Base-by-base conservation (phyloP, 2,329 filamentous ascomycete genomes). In the Fusarium buxicola region DNA sequence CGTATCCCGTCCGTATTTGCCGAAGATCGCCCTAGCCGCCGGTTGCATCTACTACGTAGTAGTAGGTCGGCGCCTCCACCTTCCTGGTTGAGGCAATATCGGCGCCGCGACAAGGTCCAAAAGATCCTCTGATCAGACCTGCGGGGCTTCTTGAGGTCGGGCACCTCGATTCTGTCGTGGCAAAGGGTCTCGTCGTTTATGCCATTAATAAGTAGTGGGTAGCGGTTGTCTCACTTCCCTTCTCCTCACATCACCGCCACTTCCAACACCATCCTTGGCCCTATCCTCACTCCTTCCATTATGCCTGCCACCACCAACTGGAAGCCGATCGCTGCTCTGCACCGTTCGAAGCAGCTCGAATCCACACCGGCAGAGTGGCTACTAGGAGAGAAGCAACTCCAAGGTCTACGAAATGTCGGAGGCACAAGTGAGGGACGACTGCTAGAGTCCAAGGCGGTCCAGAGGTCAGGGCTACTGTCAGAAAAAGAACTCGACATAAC, bases 231-330 rank as follows among this genome's bases (percentile, higher is more conserved):
- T 7, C 8, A 27, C 21, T 15, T n/a, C 8, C 18, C 38, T 27
- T 21, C 13, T 10, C 16, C 13, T 12, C 21, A 38, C 21, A 15
- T n/a, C 18, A 9, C 11, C 16, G 21, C 30, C 32, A 21, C 21
- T 12, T 12, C 10, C 10, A n/a, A 16, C 15, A 8, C 27, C 15
- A 18, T 34, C 5, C 25, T 36, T 11, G n/a, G 12, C 25, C 30
- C 10, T 18, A 13, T 18, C 27, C 12, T 27, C 12, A 7, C n/a
- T n/a, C 15, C 21, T 16, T n/a, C 9, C 31, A 60, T 16, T n/a
- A 69, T 69, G 66, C 49, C 66, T 34, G 54, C 53, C 15, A 46
- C 51, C 8, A 51, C 55, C 5, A 56, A 47, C 24, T 69, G 67
- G 67, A 40, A 69, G 31, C 40, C 36, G 8, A 32, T 69, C 9